Base-by-base conservation (phyloP, 257 asterid species). In the Solanum ossicruentum region DNA sequence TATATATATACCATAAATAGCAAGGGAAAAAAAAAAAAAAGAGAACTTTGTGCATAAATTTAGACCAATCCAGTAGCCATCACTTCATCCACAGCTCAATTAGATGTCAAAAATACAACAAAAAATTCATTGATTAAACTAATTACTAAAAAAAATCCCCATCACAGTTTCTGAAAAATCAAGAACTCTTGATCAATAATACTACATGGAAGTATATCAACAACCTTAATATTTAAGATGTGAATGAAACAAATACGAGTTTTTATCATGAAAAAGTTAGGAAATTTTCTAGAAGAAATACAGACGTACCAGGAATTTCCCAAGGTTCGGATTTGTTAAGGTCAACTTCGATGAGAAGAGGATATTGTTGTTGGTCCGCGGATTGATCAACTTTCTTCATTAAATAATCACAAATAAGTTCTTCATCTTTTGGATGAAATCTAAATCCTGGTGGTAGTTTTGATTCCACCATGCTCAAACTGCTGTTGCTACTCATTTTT, bases 291-390 rank as follows among this genome's bases (percentile, higher is more conserved):
- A 57, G 10, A 20, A 49, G 28, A 56, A 36, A 75, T 41, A 47
- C 7, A 43, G 3, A 71, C 6, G n/a, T 61, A 95, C 99, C 92
- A 43, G 99, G 99, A 91, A 96, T 88, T 83, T 96, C 99, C 99
- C 99, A 96, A 32, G 99, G 98, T 80, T 96, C 99, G 83, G 93
- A 92, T 88, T 89, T 94, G 84, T 96, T 94, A 18, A 96, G 98
- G 89, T 96, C 99, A 86, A 96, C 95, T 83, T 93, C 89, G 83
- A 94, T 88, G 86, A 94, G 26, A 26, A 84, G 87, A 85, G 98
- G 97, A 16, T 67, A 67, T 8, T 67, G 75, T 32, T 82, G 87
- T 45, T 56, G 87, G 32, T 90, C 16, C 3, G 39, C 0, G 45
- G 70, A 65, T 61, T 61, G 71, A 41, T 58, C 73, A 47, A 92